phyloP scores from a whole-genome alignment of 352 stramenopile species.

The Globisporangium perplexum region DNA sequence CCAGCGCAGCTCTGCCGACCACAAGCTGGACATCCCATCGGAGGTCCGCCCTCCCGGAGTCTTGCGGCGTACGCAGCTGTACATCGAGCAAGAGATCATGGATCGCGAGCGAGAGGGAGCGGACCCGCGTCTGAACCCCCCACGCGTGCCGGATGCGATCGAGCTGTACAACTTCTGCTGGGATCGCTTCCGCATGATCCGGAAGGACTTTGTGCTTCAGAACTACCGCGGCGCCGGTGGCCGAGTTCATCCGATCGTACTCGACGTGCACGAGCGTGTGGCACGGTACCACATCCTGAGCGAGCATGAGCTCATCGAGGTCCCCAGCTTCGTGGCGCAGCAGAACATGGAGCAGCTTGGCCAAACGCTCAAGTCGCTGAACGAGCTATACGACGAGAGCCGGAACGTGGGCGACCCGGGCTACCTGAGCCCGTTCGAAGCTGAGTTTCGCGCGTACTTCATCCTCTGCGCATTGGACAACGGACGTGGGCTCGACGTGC shows the following conservation, averaged over 20 bases:
- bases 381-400: slow-evolving; percentile 86
- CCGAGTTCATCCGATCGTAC: slow-evolving; percentile 87
- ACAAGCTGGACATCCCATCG: slow-evolving; percentile 80
- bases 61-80: slow-evolving; percentile 71
- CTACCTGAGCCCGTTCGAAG: slow-evolving; percentile 76
- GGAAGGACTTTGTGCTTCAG: slow-evolving; percentile 95
- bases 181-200: slow-evolving; percentile 94
- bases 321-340: slow-evolving; percentile 76
- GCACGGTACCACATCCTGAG: slow-evolving; percentile 94
- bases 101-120: slow-evolving; percentile 58
- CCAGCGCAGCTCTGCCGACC: slow-evolving; percentile 79
- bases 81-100: slow-evolving; percentile 85
- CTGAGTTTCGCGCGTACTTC: slow-evolving; percentile 82
- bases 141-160: slow-evolving; percentile 64
- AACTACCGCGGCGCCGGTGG: slow-evolving; percentile 94
- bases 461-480: slow-evolving; percentile 85
- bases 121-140: slow-evolving; percentile 66
- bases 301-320: slow-evolving; percentile 91
- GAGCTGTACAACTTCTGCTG: slow-evolving; percentile 97
- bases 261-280: slow-evolving; percentile 94
- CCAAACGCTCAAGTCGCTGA: slow-evolving; percentile 83
- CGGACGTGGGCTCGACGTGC: slow-evolving; percentile 68
- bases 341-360: slow-evolving; percentile 89
- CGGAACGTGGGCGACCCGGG: slow-evolving; percentile 49
- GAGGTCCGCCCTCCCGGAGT: slow-evolving; percentile 78